These are phyloP conservation scores for Colletotrichum sp. DNA, from an alignment of 2,329 filamentous ascomycete species.

Conservation along the genomic window DNA sequence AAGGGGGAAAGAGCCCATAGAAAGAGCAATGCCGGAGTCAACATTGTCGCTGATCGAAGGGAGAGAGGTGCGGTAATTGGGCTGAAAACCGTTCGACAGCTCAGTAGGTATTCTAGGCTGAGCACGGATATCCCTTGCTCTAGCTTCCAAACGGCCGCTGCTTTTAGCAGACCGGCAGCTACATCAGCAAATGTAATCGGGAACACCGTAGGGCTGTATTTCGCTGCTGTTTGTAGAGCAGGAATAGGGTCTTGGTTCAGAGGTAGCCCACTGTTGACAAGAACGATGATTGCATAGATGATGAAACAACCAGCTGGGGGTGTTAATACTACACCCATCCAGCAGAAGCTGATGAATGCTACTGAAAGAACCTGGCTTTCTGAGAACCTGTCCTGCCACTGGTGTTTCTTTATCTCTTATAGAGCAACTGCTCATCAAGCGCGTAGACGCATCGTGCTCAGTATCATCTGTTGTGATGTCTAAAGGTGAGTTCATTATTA, in stretches of 20 bases:
- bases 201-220: not conserved
- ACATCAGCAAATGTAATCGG: constrained; percentile 1
- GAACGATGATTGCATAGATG: not conserved
- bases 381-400: not conserved
- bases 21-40: not conserved
- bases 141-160: not conserved
- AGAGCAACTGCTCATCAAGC: not conserved
- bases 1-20: constrained; percentile 1
- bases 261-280: not conserved
- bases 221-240: not conserved
- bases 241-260: not conserved
- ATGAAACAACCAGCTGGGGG: not conserved
- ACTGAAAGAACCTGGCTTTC: not conserved
- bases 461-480: not conserved
- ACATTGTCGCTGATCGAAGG: not conserved
- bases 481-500: not conserved
- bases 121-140: not conserved
- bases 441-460: not conserved
- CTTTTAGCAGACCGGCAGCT: not conserved
- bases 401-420: not conserved
- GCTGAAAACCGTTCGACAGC: not conserved
- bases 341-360: not conserved
- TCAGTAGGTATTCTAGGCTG: not conserved
- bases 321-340: not conserved
- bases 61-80: not conserved